Evolutionary conservation across 129 eudicot genomes (phyloP).

Genomic region (Chrysanthemum seticuspe): DNA sequence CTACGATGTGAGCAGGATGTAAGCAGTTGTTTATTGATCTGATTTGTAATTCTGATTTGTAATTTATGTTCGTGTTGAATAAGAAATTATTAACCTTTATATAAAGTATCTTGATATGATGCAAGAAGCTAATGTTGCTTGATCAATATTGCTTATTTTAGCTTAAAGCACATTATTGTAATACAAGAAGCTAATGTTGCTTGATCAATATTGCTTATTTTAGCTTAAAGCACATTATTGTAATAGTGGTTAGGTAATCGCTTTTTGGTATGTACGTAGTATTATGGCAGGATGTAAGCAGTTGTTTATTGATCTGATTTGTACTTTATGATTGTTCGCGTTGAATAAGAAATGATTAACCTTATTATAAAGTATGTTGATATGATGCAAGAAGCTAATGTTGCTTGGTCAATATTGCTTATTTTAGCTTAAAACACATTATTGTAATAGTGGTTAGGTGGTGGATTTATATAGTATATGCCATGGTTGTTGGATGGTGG

Average conservation of each 20-base stretch:
- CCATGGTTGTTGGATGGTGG: not conserved
- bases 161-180: not conserved
- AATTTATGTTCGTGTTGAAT: constrained; percentile 5
- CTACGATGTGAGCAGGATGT: not conserved
- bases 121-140: too few relatives aligned
- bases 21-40: constrained; percentile 15
- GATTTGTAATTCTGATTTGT: constrained; percentile 21
- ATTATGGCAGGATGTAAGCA: not conserved
- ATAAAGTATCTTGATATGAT: not conserved
- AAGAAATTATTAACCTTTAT: not conserved
- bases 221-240: not conserved
- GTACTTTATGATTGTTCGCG: not conserved
- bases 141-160: not conserved
- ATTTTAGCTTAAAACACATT: not conserved
- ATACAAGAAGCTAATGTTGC: too few relatives aligned
- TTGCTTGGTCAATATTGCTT: not conserved
- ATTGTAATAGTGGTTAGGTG: not conserved
- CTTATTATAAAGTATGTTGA: not conserved
- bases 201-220: not conserved
- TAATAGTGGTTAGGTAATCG: too few relatives aligned
- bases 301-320: constrained; percentile 20
- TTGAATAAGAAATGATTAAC: constrained; percentile 1
- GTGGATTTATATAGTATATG: not conserved
- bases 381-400: too few relatives aligned
- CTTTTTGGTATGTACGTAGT: too few relatives aligned